These are phyloP conservation scores for Psophocarpus tetragonolobus DNA, from an alignment of 306 rosid genomes.

Conservation along the genomic window DNA sequence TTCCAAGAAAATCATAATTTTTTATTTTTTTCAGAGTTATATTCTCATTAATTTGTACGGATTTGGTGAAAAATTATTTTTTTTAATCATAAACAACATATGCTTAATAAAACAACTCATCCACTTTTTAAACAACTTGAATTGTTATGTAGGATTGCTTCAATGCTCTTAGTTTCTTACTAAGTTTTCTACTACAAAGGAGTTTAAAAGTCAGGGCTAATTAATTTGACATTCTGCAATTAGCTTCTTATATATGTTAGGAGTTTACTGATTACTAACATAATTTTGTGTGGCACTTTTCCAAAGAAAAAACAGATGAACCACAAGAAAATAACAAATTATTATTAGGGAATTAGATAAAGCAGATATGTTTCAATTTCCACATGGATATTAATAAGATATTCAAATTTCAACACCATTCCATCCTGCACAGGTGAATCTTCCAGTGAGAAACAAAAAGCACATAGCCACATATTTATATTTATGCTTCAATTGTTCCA, in stretches of 20 bases:
- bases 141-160: no score
- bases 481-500: not conserved
- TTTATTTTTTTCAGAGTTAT: no score
- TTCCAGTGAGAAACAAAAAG: not conserved
- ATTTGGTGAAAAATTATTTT: no score
- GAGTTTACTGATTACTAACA: not conserved
- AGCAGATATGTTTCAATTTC: not conserved
- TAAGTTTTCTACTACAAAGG: not conserved
- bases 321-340: not conserved
- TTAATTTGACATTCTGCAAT: not conserved
- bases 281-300: not conserved
- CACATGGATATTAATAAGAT: not conserved
- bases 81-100: no score
- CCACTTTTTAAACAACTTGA: no score
- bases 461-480: not conserved
- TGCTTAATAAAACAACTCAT: no score
- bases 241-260: not conserved
- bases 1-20: no score
- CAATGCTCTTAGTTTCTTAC: not conserved
- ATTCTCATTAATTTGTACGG: no score
- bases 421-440: not conserved
- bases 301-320: not conserved
- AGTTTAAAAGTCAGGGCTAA: not conserved
- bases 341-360: not conserved
- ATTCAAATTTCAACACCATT: not conserved